Percentiles rank a stretch among this genome's conserved stretches.
These are phyloP conservation scores for Fomitopsis palustris DNA, from an alignment of 1,284 basidiomycete species.

Conservation along the genomic window DNA sequence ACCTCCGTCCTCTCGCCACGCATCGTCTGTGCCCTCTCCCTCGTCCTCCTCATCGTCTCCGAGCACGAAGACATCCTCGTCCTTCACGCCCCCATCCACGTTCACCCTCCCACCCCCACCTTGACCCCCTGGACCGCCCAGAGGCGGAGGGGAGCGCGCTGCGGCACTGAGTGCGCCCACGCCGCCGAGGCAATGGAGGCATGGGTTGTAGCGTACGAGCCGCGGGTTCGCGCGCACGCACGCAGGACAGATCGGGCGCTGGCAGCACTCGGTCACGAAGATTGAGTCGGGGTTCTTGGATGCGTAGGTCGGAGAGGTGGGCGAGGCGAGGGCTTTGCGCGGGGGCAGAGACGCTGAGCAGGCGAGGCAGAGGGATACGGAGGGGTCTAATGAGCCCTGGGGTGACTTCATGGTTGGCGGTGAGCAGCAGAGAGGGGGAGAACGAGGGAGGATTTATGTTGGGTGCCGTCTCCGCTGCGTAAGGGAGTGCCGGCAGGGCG, in stretches of 20 bases:
- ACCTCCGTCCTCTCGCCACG: not conserved
- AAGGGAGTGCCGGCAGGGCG: not conserved
- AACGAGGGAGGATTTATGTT: not conserved
- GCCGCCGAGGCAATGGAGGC: slow-evolving; percentile 58
- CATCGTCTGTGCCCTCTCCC: slow-evolving; percentile 35
- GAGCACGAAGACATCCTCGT: slow-evolving; percentile 59
- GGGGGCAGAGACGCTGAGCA: slow-evolving; percentile 60
- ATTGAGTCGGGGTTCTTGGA: slow-evolving; percentile 10
- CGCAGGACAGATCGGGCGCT: slow-evolving; percentile 51
- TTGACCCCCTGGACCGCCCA: not conserved
- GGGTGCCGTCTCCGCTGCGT: not conserved
- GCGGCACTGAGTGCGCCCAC: slow-evolving; percentile 38
- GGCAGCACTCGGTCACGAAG: slow-evolving; percentile 56
- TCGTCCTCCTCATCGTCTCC: slow-evolving; percentile 61
- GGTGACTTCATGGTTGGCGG: not conserved
- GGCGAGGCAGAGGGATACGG: slow-evolving; percentile 50
- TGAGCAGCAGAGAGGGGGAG: not conserved
- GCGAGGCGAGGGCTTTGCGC: slow-evolving; percentile 15
- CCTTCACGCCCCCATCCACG: slow-evolving; percentile 49
- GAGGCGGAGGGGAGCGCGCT: slow-evolving; percentile 15
- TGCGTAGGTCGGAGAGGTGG: not conserved
- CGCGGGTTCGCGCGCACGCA: slow-evolving; percentile 56
- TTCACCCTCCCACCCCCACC: slow-evolving; percentile 27
- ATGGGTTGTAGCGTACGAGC: slow-evolving; percentile 59
- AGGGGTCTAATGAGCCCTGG: not conserved